Base-by-base conservation (phyloP, 1,284 basidiomycete species). In the Boletus austroedulis region DNA sequence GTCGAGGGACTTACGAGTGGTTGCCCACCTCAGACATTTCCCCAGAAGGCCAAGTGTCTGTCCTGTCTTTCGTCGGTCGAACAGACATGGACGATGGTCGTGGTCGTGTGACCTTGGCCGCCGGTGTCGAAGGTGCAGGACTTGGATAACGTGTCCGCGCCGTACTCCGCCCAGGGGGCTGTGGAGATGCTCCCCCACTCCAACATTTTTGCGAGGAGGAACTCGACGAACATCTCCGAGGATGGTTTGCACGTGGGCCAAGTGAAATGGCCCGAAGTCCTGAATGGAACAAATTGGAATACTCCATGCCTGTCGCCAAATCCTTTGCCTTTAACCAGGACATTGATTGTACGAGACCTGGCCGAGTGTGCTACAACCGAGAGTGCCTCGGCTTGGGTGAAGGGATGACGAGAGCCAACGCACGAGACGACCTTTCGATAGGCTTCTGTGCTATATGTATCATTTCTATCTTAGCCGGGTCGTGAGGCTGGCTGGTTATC, bases 301-400 rank as follows among this genome's bases (percentile, higher is more conserved):
- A 73, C 52, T 70, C 69, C 24, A 70, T 53, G 8, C 67, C 72
- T 1, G 64, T 65, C 31, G 56, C 57, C 72, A 61, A 72, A 46
- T 70, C 69, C 31, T 60, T 73, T 11, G 58, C 65, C 28, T 70
- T 70, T 24, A 73, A 49, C 69, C 70, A 70, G 51, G 72, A 73
- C 70, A 70, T 73, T 3, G 44, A 28, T 31, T 21, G 40, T 50
- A 32, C 19, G 15, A n/a, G 28, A 21, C 38, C 23, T 11, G 21
- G 21, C 12, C 5, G 38, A 58, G 10, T 6, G 44, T 43, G 38
- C 31, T 32, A 31, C 19, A 48, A 36, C 6, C 29, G 38, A n/a
- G 47, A 40, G 34, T 41, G 14, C 32, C 23, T 32, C 12, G 10
- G 7, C 26, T 31, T 3, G 29, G 21, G 53, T n/a, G n/a, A n/a